phyloP scores from a whole-genome alignment of 2,329 filamentous ascomycete species.

The Colletotrichum nymphaeae region DNA sequence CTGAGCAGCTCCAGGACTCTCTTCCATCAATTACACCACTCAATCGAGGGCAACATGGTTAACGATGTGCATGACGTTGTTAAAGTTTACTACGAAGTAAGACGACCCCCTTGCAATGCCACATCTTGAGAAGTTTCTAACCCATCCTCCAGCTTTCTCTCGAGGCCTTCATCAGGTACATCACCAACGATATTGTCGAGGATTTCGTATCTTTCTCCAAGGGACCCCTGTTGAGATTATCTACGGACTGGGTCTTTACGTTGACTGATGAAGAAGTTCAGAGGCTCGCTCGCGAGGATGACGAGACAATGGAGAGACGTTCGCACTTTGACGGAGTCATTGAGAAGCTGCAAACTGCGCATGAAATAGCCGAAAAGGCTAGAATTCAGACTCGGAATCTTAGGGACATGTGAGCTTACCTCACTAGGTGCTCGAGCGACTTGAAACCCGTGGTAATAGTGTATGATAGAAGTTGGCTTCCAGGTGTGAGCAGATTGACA shows the following conservation, averaged over 20 bases:
- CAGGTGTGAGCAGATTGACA: not conserved
- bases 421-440: not conserved
- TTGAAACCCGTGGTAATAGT: not conserved
- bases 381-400: not conserved
- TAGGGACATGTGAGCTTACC: not conserved
- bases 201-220: constrained; percentile 37
- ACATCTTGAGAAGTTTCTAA: not conserved
- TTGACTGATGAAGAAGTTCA: constrained; percentile 38
- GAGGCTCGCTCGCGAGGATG: constrained; percentile 40
- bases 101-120: not conserved
- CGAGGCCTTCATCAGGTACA: constrained; percentile 40
- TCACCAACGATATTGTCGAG: constrained; percentile 40
- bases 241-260: constrained; percentile 37
- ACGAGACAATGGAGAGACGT: constrained; percentile 28
- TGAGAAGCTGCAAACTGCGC: constrained; percentile 24
- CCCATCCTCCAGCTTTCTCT: constrained; percentile 31
- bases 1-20: not conserved
- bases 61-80: constrained; percentile 50
- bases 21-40: constrained; percentile 38
- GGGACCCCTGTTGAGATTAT: constrained; percentile 40
- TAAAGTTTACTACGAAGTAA: constrained; percentile 51
- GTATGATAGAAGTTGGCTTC: not conserved
- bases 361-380: constrained; percentile 40
- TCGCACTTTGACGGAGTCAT: constrained; percentile 6
- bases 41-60: constrained; percentile 42